These are phyloP conservation scores for Termitomyces sp. DNA, from an alignment of 768 basidiomycete genomes.

Conservation along the genomic window DNA sequence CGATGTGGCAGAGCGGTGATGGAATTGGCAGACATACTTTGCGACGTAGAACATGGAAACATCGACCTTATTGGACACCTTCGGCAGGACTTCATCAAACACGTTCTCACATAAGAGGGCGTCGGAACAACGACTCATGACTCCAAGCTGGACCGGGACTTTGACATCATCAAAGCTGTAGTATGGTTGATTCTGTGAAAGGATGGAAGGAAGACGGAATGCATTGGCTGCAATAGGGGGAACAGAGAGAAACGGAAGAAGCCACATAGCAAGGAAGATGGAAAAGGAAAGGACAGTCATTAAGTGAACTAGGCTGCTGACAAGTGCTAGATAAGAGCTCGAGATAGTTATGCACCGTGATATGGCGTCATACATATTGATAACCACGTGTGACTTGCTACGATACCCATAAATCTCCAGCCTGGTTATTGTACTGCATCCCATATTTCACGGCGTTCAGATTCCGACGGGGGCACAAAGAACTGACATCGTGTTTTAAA, in stretches of 20 bases:
- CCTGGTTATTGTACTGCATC: slow-evolving; percentile 25
- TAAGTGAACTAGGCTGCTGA: neutral
- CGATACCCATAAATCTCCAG: neutral
- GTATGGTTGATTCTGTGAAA: slow-evolving; percentile 2
- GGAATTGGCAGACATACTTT: slow-evolving; percentile 39
- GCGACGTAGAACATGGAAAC: slow-evolving; percentile 71
- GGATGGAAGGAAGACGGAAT: slow-evolving; percentile 3
- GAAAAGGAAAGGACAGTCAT: neutral
- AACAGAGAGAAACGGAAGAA: slow-evolving; percentile 4
- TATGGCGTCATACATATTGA: slow-evolving; percentile 12
- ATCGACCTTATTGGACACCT: slow-evolving; percentile 60
- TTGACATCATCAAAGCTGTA: slow-evolving; percentile 22
- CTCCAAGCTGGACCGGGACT: slow-evolving; percentile 45
- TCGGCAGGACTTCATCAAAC: slow-evolving; percentile 65
- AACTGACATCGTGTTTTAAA: slow-evolving; percentile 78
- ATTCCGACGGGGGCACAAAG: slow-evolving; percentile 65
- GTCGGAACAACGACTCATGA: slow-evolving; percentile 68
- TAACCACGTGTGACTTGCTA: neutral
- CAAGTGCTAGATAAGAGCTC: neutral
- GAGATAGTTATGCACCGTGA: neutral
- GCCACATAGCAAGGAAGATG: slow-evolving; percentile 2
- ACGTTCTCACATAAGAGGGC: slow-evolving; percentile 76
- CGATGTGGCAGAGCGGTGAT: neutral
- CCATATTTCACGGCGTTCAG: slow-evolving; percentile 55
- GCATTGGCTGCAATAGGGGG: neutral